Evolutionary conservation across 202 grass and related monocot species (phyloP).

Genomic region (Cymbopogon flexuosus): DNA sequence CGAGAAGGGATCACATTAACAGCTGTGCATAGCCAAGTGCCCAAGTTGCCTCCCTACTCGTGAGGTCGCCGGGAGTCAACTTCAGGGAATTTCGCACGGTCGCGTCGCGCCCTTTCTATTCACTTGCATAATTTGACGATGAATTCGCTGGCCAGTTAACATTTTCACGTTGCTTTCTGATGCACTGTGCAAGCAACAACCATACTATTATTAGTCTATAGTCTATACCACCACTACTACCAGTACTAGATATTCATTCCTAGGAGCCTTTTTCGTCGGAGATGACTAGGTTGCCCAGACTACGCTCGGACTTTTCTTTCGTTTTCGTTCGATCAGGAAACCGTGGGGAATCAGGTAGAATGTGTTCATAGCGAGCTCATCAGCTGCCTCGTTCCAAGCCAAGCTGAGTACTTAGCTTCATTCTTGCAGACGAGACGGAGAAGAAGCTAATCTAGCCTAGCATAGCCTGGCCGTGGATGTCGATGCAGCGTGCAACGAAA

Average conservation of each 20-base stretch:
- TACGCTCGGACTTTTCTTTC: background rate
- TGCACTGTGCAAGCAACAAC: too few relatives aligned
- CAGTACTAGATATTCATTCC: background rate
- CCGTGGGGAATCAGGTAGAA: background rate
- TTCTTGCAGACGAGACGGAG: background rate
- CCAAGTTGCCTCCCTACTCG: too few relatives aligned
- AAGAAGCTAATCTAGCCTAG: too few relatives aligned
- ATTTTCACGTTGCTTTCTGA: background rate
- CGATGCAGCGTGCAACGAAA: background rate
- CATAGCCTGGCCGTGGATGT: background rate
- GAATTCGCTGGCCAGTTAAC: background rate
- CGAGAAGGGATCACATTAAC: background rate
- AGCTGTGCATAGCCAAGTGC: background rate
- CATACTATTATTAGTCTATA: too few relatives aligned
- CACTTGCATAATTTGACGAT: background rate
- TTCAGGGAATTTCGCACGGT: background rate
- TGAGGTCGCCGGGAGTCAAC: background rate
- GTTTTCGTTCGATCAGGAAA: background rate
- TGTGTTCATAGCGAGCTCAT: background rate
- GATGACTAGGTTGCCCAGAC: background rate
- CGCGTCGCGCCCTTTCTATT: background rate
- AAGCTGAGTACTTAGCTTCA: background rate
- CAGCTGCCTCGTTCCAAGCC: background rate
- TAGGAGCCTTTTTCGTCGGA: background rate
- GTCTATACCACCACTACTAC: too few relatives aligned